These are phyloP conservation scores for Neurospora tetrasperma DNA, from an alignment of 495 filamentous ascomycete species.

Conservation along the genomic window DNA sequence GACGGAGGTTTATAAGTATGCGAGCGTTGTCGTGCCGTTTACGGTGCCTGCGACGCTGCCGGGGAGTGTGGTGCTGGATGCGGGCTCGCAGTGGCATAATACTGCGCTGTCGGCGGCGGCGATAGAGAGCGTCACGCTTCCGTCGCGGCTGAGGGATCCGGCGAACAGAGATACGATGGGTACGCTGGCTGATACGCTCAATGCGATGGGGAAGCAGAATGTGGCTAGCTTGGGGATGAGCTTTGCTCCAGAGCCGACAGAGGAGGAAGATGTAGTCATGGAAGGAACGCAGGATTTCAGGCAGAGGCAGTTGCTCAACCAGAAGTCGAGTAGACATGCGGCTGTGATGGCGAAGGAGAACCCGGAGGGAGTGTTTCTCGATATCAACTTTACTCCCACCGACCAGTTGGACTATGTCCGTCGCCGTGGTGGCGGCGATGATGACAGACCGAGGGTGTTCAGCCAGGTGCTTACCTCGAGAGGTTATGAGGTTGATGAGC, in stretches of 20 bases:
- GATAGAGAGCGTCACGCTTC: slow-evolving; percentile 71
- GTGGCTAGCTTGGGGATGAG: slow-evolving; percentile 64
- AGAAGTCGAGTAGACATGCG: not conserved
- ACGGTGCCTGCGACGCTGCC: slow-evolving; percentile 49
- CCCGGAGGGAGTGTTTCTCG: slow-evolving; percentile 14
- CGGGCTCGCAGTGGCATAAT: slow-evolving; percentile 65
- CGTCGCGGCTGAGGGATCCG: slow-evolving; percentile 54
- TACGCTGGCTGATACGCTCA: slow-evolving; percentile 61
- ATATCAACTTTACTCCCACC: slow-evolving; percentile 17
- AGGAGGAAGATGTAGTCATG: slow-evolving; percentile 9
- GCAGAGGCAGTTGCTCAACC: not conserved
- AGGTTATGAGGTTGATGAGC: slow-evolving; percentile 8
- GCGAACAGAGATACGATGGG: slow-evolving; percentile 41
- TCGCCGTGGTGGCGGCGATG: slow-evolving; percentile 6
- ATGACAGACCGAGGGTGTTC: slow-evolving; percentile 14
- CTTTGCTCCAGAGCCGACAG: slow-evolving; percentile 14
- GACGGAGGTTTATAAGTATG: slow-evolving; percentile 53
- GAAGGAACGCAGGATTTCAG: not conserved
- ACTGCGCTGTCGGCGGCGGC: slow-evolving; percentile 68
- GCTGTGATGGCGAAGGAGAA: slow-evolving; percentile 3
- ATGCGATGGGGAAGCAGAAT: slow-evolving; percentile 66
- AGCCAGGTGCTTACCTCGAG: slow-evolving; percentile 20
- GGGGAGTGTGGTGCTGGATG: slow-evolving; percentile 50
- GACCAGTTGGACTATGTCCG: slow-evolving; percentile 16
- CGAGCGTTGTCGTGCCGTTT: slow-evolving; percentile 73